Base-by-base conservation (phyloP, 768 basidiomycete species). In the Suillus sp. region DNA sequence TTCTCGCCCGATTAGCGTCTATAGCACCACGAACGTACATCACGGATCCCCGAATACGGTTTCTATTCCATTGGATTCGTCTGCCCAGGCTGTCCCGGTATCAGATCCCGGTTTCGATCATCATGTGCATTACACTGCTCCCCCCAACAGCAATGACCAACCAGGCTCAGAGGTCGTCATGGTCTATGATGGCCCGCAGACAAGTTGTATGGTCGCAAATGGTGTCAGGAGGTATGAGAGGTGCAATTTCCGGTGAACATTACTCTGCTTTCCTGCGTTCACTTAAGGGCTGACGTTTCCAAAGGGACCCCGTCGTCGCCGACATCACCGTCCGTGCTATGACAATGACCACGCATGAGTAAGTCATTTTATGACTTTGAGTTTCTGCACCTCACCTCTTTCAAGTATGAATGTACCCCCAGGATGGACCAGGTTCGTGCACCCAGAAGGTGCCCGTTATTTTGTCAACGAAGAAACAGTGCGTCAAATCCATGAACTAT, bases 381-480 rank as follows among this genome's bases (percentile, higher is more conserved):
- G 13, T 20, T 40, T 11, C 18, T 18, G 11, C 38, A 13, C 18
- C 38, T 57, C 10, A 57, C 13, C 56, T 57, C 1, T 57, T 57
- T 20, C 25, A 57, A 57, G 56, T 3, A 27, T 34, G 13, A 1
- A 4, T 0, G 25, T 64, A 2, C 77, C 75, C 0, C 8, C 22
- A 3, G 81, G 78, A 0, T 89, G 88, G 88, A 70, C 40, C 7
- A 70, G 79, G 1, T 74, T 76, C 38, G 72, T 77, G 2, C 88
- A 89, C 66, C 86, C 88, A 0, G 88, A 90, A 71, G 88, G 88
- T 7, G 81, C 78, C 18, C 78, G 82, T 20, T 90, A 88, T 68
- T 90, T 84, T 62, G 80, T 79, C 66, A 77, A 86, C 62, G n/a
- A 62, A 54, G 66, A 75, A 3, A 80, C 79, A 74, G 87, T 86